Base-by-base conservation (phyloP, 257 asterid genomes). In the Leptodermis oblonga region DNA sequence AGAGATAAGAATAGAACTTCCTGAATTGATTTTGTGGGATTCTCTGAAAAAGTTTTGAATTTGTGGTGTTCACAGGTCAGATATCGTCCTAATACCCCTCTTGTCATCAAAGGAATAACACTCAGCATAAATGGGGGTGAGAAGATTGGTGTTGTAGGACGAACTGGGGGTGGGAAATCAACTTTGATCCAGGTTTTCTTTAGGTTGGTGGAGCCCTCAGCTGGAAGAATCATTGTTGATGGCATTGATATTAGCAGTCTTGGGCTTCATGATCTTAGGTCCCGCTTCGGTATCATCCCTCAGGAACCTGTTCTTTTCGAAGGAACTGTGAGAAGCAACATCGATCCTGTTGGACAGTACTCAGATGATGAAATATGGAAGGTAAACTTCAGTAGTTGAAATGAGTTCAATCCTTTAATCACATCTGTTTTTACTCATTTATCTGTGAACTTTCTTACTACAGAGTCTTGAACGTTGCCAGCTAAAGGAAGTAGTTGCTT, bases 161-260 rank as follows among this genome's bases (percentile, higher is more conserved):
- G 99, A 9, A 93, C 99, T 0, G 99, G 99, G 23, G 99, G 99
- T 13, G 99, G 99, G 70, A 93, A 93, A 74, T 93, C 99, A 26
- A 93, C 99, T 37, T 64, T 93, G 72, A 86, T 93, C 77, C 99
- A 90, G 73, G 99, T 90, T 56, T 82, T 93, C 84, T 93, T 93
- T 60, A 78, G 99, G 74, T 70, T 93, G 92, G 99, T 93, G 76
- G 99, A 93, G 83, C 99, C 99, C 13, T 88, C 97, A 0, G 88
- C 78, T 1, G 99, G 96, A 20, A 86, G 83, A 41, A 87, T 93
- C 64, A 70, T 85, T 72, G 84, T 93, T 3, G 99, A 93, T 67
- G 85, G 75, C 78, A 80, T 93, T 9, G 96, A 90, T 76, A 86
- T 90, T 49, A 75, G 87, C 43, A 74, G 65, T 5, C 82, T 93